Conservation (phyloP, 371 early-diverging fungal genomes). For the Haplosporangium sp. region DNA sequence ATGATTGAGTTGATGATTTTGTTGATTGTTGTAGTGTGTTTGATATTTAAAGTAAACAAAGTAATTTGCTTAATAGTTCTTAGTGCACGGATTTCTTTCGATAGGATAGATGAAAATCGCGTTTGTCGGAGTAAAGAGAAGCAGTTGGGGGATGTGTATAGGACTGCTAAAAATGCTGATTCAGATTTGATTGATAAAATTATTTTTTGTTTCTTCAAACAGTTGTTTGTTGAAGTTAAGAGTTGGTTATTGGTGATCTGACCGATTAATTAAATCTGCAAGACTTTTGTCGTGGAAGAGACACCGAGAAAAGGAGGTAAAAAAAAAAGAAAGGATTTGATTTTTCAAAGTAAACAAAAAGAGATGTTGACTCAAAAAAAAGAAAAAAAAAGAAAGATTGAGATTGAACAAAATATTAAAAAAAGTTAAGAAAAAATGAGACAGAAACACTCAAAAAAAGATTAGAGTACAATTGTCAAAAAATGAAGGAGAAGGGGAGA, state of each 20-base stretch:
- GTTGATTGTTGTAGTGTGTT: slow-evolving; percentile 8
- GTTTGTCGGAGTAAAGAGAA: slow-evolving; percentile 1
- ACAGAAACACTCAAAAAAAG: neutral
- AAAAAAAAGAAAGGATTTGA: neutral
- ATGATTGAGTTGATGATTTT: slow-evolving; percentile 12
- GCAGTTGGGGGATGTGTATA: neutral
- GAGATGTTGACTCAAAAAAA: neutral
- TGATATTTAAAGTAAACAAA: slow-evolving; percentile 4
- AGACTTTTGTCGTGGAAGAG: slow-evolving; percentile 27
- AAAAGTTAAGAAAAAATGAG: neutral
- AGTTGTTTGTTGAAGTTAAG: slow-evolving; percentile 9
- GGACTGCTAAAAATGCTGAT: slow-evolving; percentile 31
- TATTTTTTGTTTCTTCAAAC: slow-evolving; percentile 4
- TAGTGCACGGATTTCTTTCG: slow-evolving; percentile 3
- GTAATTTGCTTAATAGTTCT: neutral
- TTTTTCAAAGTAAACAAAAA: neutral
- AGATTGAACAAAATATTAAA: slow-evolving; percentile 1
- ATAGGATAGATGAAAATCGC: slow-evolving; percentile 18
- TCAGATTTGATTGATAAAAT: slow-evolving; percentile 24
- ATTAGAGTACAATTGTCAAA: slow-evolving; percentile 1
- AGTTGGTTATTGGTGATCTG: slow-evolving; percentile 4
- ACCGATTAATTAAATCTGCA: slow-evolving; percentile 12
- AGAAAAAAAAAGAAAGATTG: slow-evolving; percentile 1
- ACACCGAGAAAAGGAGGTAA: slow-evolving; percentile 9
- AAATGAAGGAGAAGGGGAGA: neutral